These are phyloP conservation scores for Lunularia cruciata DNA, from an alignment of 225 moss, liverwort and hornwort species.

Conservation along the genomic window DNA sequence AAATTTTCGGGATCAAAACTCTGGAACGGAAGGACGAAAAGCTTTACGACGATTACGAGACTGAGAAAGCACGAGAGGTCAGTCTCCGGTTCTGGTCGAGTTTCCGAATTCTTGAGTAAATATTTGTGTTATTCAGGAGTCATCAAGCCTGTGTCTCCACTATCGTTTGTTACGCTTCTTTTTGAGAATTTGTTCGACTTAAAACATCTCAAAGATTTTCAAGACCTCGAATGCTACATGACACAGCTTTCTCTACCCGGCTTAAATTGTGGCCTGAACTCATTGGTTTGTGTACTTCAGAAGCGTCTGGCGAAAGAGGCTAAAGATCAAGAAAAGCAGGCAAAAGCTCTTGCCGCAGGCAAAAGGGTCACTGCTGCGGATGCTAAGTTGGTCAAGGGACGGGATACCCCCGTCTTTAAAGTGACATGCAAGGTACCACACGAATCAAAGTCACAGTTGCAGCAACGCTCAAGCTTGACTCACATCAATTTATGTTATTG, in stretches of 20 bases:
- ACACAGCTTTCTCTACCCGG: too few relatives aligned
- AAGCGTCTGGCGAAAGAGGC: conserved; percentile 96
- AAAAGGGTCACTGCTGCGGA: conserved; percentile 67
- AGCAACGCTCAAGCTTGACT: neutral
- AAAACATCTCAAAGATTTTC: too few relatives aligned
- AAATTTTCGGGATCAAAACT: conserved; percentile 88
- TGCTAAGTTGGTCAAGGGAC: conserved; percentile 72
- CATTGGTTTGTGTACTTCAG: conserved; percentile 45
- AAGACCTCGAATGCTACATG: too few relatives aligned
- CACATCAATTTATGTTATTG: too few relatives aligned
- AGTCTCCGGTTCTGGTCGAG: conserved; percentile 4
- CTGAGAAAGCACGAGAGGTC: conserved; percentile 93
- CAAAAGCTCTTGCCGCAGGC: conserved; percentile 88
- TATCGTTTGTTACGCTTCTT: neutral
- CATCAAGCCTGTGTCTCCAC: too few relatives aligned
- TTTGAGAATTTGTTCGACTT: neutral
- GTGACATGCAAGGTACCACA: conserved; percentile 84
- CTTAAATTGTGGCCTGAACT: too few relatives aligned
- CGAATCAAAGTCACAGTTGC: neutral
- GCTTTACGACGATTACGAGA: conserved; percentile 92
- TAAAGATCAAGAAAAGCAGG: conserved; percentile 91
- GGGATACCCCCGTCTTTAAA: conserved; percentile 89
- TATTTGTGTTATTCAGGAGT: too few relatives aligned
- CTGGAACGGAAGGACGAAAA: conserved; percentile 89
- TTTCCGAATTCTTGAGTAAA: too few relatives aligned